Base-by-base conservation (phyloP, 257 asterid genomes). In the Nicotiana benthamiana region DNA sequence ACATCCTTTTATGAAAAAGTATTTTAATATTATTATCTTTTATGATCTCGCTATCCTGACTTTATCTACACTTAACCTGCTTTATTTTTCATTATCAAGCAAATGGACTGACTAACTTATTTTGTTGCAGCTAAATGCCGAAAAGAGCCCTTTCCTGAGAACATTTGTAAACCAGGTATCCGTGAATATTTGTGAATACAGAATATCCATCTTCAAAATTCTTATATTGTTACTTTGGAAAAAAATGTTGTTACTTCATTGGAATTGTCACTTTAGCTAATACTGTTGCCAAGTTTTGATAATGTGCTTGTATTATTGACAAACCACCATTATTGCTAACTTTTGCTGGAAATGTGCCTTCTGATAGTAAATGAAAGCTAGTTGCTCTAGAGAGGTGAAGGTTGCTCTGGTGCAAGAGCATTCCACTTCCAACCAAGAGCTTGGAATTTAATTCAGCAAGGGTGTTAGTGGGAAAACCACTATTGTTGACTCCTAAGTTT, bases 141-240 rank as follows among this genome's bases (percentile, higher is more conserved):
- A 90, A 81, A 94, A 88, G 86, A 94, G 98, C 84, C 97, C 97
- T 84, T 94, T 90, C 87, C 98, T 89, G 83, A 87, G 97, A 82
- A 91, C 94, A 81, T 94, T 91, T 85, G 97, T 92, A 80, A 92
- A 91, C 87, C 98, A 94, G 98, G 98, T 92, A 91, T 75, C 27
- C 75, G 11, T 53, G 51, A 62, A 75, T 70, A 40, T 24, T 20
- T 74, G 26, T 74, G 62, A 26, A 48, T 74, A 4, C 43, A 40
- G 57, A 2, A 70, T 2, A 70, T 43, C 46, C 77, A 70, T 43
- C 57, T 20, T 70, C 34, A 20, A 43, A 68, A 43, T 70, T 20
- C 57, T 70, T 11, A 51, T 51, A 51, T 11, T 51, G 56, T 51
- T 51, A 51, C 56, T 51, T 51, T 3, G 48, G 3, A 7, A 8